These are phyloP conservation scores for Yamadazyma mexicana DNA, from an alignment of 1,139 yeast genomes.

Conservation along the genomic window DNA sequence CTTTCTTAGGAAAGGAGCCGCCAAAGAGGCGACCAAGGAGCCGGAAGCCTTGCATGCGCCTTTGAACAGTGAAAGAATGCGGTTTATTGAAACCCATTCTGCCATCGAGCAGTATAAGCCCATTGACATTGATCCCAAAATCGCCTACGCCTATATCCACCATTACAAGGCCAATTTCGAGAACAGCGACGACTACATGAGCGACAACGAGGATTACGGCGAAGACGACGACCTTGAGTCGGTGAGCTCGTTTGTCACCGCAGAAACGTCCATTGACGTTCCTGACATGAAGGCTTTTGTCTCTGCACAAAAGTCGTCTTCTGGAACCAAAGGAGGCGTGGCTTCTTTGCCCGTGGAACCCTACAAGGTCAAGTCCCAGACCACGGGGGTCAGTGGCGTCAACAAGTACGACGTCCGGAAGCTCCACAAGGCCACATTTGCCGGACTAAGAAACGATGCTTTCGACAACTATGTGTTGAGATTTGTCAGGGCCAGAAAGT, in stretches of 20 bases:
- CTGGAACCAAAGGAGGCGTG: not conserved
- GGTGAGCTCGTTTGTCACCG: constrained; percentile 40
- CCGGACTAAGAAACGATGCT: constrained; percentile 30
- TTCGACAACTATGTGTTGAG: constrained; percentile 37
- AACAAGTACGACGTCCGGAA: constrained; percentile 26
- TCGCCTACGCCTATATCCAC: constrained; percentile 23
- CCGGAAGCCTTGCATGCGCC: constrained; percentile 18
- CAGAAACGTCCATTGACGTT: constrained; percentile 31
- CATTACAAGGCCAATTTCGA: constrained; percentile 26
- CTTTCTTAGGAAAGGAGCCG: constrained; percentile 18
- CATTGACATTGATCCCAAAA: constrained; percentile 24
- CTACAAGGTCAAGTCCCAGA: constrained; percentile 16
- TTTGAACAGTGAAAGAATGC: constrained; percentile 26
- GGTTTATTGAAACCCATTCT: constrained; percentile 31
- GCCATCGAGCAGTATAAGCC: constrained; percentile 30
- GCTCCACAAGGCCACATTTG: constrained; percentile 26
- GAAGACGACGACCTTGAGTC: constrained; percentile 24
- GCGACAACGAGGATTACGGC: constrained; percentile 19
- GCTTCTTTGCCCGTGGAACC: constrained; percentile 8
- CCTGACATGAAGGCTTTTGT: constrained; percentile 19
- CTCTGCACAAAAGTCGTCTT: constrained; percentile 1
- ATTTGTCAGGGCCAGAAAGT: constrained; percentile 46
- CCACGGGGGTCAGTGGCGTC: constrained; percentile 16
- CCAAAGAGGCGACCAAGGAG: constrained; percentile 10
- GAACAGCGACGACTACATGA: constrained; percentile 24